These are phyloP conservation scores for Leccinum fallax DNA, from an alignment of 1,284 basidiomycete species.

Conservation along the genomic window DNA sequence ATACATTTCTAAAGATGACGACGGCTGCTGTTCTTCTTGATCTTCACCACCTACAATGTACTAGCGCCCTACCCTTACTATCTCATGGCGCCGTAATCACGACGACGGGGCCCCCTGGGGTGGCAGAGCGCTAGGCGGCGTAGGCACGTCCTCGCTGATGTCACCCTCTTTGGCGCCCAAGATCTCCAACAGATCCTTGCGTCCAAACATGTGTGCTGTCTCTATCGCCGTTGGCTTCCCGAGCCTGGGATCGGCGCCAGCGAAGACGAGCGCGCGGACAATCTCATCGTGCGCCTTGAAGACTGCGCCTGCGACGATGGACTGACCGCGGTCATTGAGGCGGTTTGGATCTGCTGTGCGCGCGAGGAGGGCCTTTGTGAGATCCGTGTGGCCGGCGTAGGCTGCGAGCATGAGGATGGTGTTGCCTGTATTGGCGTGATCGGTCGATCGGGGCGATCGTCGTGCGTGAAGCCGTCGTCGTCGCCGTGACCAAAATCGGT, in stretches of 20 bases:
- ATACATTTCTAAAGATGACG: not conserved
- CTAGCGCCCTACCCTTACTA: not conserved
- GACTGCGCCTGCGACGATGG: constrained; percentile 81
- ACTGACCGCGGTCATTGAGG: constrained; percentile 76
- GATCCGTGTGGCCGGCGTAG: constrained; percentile 71
- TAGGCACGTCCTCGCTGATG: constrained; percentile 34
- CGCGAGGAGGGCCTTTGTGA: constrained; percentile 55
- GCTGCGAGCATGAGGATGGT: constrained; percentile 83
- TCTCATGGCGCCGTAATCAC: not conserved
- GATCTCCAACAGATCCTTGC: constrained; percentile 53
- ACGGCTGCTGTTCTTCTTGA: not conserved
- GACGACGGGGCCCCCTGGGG: not conserved
- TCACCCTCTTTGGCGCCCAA: constrained; percentile 62
- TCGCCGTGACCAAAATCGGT: not conserved
- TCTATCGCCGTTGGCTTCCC: constrained; percentile 78
- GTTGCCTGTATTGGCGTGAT: constrained; percentile 51
- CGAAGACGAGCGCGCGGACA: constrained; percentile 58
- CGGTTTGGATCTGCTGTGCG: constrained; percentile 70
- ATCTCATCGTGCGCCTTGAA: constrained; percentile 75
- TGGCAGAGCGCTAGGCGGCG: constrained; percentile 18
- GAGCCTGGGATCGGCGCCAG: constrained; percentile 67
- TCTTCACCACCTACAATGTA: not conserved
- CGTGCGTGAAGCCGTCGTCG: not conserved
- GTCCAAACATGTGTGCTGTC: constrained; percentile 67
- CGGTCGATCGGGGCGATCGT: not conserved